These are phyloP conservation scores for Candida freyschussii DNA, from an alignment of 1,139 yeast species.

Conservation along the genomic window DNA sequence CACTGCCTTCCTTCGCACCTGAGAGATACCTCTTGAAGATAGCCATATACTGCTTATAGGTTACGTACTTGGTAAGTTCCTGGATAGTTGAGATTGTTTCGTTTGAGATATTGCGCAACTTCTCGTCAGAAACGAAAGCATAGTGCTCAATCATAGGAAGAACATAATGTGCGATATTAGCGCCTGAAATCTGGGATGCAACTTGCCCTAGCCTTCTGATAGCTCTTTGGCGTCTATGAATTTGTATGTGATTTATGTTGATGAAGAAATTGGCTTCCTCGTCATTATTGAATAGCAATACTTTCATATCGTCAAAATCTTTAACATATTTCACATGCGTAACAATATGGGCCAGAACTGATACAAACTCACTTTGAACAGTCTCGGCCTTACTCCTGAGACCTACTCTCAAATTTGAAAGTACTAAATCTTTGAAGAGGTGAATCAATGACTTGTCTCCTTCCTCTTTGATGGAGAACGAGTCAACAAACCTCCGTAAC, in stretches of 20 bases:
- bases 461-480: conserved; percentile 36
- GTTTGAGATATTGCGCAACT: conserved; percentile 64
- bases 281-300: conserved; percentile 59
- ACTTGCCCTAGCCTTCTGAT: conserved; percentile 52
- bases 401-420: conserved; percentile 69
- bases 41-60: conserved; percentile 81
- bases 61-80: conserved; percentile 49
- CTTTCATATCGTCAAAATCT: conserved; percentile 64
- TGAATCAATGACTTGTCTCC: conserved; percentile 37
- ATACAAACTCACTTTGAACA: conserved; percentile 67
- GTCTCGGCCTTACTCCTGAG: conserved; percentile 59
- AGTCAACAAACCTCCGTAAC: conserved; percentile 63
- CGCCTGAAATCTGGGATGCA: conserved; percentile 41
- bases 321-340: conserved; percentile 41
- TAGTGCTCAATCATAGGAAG: conserved; percentile 83
- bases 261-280: conserved; percentile 83
- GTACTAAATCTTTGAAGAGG: conserved; percentile 48
- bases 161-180: conserved; percentile 71
- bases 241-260: conserved; percentile 78
- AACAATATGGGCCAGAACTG: conserved; percentile 62
- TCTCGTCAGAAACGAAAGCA: conserved; percentile 49
- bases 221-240: conserved; percentile 83
- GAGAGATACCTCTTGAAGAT: conserved; percentile 65
- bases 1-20: conserved; percentile 47
- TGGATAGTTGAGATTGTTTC: conserved; percentile 69